Evolutionary conservation across 495 filamentous ascomycete genomes (phyloP).

Genomic region (Trichoderma gamsii): DNA sequence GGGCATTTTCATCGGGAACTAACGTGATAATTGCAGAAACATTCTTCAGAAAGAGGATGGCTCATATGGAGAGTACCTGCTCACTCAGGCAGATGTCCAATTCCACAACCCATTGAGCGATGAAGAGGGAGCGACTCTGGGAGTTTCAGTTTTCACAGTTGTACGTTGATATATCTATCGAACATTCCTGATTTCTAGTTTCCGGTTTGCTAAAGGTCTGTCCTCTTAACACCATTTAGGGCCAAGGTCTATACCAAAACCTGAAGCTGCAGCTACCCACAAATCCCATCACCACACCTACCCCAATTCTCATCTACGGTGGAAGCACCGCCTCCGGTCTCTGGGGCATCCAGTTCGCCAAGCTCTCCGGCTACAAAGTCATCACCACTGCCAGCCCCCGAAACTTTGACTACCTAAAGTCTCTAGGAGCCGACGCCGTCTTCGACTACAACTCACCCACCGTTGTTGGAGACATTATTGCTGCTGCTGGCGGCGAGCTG

Average conservation of each 20-base stretch:
- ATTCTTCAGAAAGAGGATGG: slow-evolving; percentile 23
- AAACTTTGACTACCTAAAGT: slow-evolving; percentile 37
- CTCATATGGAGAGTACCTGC: slow-evolving; percentile 36
- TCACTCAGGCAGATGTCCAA: slow-evolving; percentile 24
- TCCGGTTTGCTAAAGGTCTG: neutral
- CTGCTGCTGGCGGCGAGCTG: slow-evolving; percentile 24
- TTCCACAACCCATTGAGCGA: slow-evolving; percentile 34
- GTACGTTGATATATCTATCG: slow-evolving; percentile 22
- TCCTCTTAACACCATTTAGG: slow-evolving; percentile 21
- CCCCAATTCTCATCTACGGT: slow-evolving; percentile 44
- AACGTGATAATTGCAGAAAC: neutral
- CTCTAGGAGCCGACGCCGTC: slow-evolving; percentile 37
- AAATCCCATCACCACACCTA: slow-evolving; percentile 23
- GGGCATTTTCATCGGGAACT: neutral
- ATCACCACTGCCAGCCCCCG: slow-evolving; percentile 37
- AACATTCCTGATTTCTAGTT: neutral
- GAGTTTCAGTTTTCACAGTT: slow-evolving; percentile 41
- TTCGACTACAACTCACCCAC: slow-evolving; percentile 43
- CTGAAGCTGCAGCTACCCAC: slow-evolving; percentile 34
- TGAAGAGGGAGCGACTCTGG: slow-evolving; percentile 42
- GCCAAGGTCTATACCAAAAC: slow-evolving; percentile 40
- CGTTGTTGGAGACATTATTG: slow-evolving; percentile 30
- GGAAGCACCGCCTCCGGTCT: slow-evolving; percentile 45
- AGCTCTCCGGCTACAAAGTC: slow-evolving; percentile 40
- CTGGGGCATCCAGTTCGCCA: slow-evolving; percentile 42